These are phyloP conservation scores for Saturnispora galanensis DNA, from an alignment of 805 yeast genomes.

Conservation along the genomic window DNA sequence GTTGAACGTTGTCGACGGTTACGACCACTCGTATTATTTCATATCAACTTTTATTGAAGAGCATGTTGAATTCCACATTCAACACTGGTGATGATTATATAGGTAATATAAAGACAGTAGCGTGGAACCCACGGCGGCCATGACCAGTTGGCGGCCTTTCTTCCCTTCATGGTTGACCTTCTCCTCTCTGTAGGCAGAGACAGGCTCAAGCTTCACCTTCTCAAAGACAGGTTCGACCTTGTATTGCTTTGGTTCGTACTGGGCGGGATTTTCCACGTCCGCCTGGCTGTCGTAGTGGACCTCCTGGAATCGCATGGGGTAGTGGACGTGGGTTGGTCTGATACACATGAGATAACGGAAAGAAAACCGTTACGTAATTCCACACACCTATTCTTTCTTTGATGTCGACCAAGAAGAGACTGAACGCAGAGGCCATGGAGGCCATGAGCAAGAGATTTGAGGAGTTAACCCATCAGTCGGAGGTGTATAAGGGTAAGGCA, in stretches of 20 bases:
- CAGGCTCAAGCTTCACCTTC: neutral
- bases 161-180: neutral
- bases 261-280: constrained; percentile 25
- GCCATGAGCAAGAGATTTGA: constrained; percentile 2
- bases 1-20: constrained; percentile 62
- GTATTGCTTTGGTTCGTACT: constrained; percentile 24
- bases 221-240: constrained; percentile 15
- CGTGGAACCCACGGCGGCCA: too few relatives aligned
- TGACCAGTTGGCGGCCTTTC: neutral
- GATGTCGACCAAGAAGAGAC: neutral
- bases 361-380: neutral
- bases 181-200: too few relatives aligned
- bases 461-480: neutral
- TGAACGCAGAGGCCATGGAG: neutral
- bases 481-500: neutral
- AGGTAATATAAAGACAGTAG: neutral
- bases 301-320: constrained; percentile 15
- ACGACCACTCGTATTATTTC: constrained; percentile 87
- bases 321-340: constrained; percentile 4
- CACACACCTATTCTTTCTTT: neutral
- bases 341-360: constrained; percentile 1
- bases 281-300: constrained; percentile 23
- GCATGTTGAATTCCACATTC: constrained; percentile 84
- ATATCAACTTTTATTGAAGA: constrained; percentile 68
- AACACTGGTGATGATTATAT: constrained; percentile 23